Conservation (phyloP, 805 yeast species). For the Starmera quercuum region DNA sequence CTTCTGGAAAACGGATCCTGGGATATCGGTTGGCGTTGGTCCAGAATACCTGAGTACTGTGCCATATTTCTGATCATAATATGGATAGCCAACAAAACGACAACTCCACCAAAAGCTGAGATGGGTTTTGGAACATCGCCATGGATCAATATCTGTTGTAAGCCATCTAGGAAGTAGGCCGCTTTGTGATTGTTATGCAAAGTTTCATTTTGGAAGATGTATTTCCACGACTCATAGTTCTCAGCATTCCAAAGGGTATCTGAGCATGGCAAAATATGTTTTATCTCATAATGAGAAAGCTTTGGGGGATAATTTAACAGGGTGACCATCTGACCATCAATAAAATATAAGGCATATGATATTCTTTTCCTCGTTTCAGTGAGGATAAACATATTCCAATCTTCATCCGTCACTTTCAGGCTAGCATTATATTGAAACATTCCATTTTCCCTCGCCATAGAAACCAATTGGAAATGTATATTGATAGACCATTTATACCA, state of each 20-base stretch:
- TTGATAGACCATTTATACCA: background rate
- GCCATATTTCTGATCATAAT: conserved; percentile 1
- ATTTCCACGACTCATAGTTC: background rate
- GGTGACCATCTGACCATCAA: background rate
- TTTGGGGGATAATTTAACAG: conserved; percentile 1
- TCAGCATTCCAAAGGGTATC: background rate
- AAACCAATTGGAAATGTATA: background rate
- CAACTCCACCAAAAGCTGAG: conserved; percentile 1
- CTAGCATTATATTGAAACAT: conserved; percentile 1
- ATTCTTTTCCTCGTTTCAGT: conserved; percentile 1
- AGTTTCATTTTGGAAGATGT: background rate
- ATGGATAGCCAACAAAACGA: background rate
- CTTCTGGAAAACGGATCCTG: conserved; percentile 2
- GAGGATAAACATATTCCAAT: background rate
- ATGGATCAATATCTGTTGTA: background rate
- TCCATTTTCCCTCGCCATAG: conserved; percentile 1
- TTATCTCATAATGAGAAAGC: conserved; percentile 2
- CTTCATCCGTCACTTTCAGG: background rate
- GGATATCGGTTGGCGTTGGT: background rate
- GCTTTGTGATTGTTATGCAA: background rate
- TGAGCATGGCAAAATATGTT: conserved; percentile 1
- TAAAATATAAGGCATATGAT: background rate
- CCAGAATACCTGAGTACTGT: background rate
- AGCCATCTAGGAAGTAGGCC: conserved; percentile 1
- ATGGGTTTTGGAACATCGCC: background rate